Base-by-base conservation (phyloP, 2,329 filamentous ascomycete genomes). In the Teratosphaeria gauchensis region DNA sequence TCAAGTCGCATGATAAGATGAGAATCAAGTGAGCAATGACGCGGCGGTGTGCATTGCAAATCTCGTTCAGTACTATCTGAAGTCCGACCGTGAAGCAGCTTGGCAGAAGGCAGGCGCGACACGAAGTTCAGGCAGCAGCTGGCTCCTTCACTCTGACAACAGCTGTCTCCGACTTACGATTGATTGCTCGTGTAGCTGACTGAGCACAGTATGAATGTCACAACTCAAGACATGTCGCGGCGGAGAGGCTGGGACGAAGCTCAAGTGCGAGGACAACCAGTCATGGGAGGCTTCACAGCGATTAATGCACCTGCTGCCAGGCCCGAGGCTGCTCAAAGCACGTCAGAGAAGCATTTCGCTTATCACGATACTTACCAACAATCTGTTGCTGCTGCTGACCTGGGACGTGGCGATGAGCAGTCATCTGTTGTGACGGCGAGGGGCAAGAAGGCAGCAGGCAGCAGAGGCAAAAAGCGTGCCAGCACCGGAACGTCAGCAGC, bases 231-330 rank as follows among this genome's bases (percentile, higher is more conserved):
- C 55, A 62, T 62, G 58, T 53, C 55, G 12, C 21, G 21, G 42
- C 58, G 60, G 60, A 56, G 55, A 59, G 58, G 60, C 46, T 59
- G 60, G 60, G 30, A 38, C 11, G 60, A 60, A 30, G 16, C 6
- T 19, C 52, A 56, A 35, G 55, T 58, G 21, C 55, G 57, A 42
- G 12, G 38, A 46, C 38, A 12, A 11, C 19, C 54, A 51, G 30
- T 33, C 33, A 58, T 57, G 55, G 28, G 55, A 35, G 42, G 58
- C 38, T 62, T 60, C 58, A 60, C 60, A 16, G 42, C 60, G 21
- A 62, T 62, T 48, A 60, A 62, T 46, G 58, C 51, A 28, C n/a
- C 56, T 31, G 51, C 56, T 14, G 32, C 12, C 24, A 6, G 19
- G 32, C 52, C 52, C n/a, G 52, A 31, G 16, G 12, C 52, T 9